These are phyloP conservation scores for Echeveria elegans DNA, from an alignment of 164 flowering plant species.

Conservation along the genomic window DNA sequence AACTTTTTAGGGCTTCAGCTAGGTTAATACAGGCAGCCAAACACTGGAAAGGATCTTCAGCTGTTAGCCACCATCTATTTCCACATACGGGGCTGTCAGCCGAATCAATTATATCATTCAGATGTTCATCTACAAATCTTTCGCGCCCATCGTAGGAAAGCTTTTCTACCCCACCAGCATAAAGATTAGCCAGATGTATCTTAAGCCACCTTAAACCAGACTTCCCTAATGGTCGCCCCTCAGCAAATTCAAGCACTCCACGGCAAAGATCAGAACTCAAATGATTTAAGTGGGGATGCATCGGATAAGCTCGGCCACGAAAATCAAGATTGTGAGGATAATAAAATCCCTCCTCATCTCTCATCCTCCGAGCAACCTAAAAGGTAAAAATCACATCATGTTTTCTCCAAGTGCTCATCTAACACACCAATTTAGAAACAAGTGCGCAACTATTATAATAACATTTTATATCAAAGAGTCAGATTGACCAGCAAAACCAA, in stretches of 20 bases:
- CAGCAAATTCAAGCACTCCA: slow-evolving; percentile 89
- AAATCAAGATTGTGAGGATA: slow-evolving; percentile 97
- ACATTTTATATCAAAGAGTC: not conserved
- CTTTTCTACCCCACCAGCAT: slow-evolving; percentile 81
- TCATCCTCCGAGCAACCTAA: slow-evolving; percentile 82
- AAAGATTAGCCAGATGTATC: slow-evolving; percentile 86
- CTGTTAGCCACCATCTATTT: slow-evolving; percentile 86
- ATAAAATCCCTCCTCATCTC: slow-evolving; percentile 88
- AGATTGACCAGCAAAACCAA: not conserved
- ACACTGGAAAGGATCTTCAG: slow-evolving; percentile 98
- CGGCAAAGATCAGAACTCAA: slow-evolving; percentile 90
- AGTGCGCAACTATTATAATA: not conserved
- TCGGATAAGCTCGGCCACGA: slow-evolving; percentile 96
- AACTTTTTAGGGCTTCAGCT: slow-evolving; percentile 68
- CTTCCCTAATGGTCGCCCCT: slow-evolving; percentile 77
- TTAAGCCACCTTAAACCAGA: slow-evolving; percentile 84
- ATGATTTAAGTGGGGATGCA: slow-evolving; percentile 95
- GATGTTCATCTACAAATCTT: slow-evolving; percentile 72
- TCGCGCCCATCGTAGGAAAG: slow-evolving; percentile 77
- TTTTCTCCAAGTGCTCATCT: not conserved
- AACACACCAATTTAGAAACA: not conserved
- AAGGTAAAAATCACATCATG: not conserved
- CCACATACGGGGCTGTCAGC: slow-evolving; percentile 81
- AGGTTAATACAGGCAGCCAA: slow-evolving; percentile 90
- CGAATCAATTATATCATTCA: slow-evolving; percentile 72